Conservation (phyloP, 1,284 basidiomycete genomes). For the Irpex sp. region DNA sequence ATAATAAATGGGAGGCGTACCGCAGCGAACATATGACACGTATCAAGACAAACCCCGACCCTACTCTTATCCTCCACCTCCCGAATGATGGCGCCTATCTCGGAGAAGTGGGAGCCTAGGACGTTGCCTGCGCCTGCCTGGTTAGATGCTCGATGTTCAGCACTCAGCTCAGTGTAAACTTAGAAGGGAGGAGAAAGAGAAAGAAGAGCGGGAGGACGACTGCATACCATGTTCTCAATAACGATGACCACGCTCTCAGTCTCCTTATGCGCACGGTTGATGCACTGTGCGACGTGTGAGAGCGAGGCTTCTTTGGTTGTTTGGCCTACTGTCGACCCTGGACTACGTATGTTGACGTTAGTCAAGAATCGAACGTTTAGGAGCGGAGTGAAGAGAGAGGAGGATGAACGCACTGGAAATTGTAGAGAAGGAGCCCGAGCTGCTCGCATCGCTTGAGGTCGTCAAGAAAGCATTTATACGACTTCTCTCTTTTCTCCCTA, state of each 20-base stretch:
- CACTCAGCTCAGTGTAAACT: background rate
- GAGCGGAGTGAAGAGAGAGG: background rate
- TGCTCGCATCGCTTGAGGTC: conserved; percentile 80
- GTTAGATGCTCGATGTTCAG: background rate
- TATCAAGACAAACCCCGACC: conserved; percentile 84
- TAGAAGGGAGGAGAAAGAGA: background rate
- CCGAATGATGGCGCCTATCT: conserved; percentile 68
- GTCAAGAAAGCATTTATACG: conserved; percentile 80
- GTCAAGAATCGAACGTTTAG: too few relatives aligned
- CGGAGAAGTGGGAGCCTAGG: conserved; percentile 69
- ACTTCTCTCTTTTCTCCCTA: conserved; percentile 73
- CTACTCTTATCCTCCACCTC: conserved; percentile 73
- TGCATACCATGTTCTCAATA: conserved; percentile 79
- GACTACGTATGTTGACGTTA: conserved; percentile 47
- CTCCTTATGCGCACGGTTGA: conserved; percentile 75
- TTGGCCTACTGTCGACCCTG: conserved; percentile 76
- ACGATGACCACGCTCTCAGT: conserved; percentile 65
- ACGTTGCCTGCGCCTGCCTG: conserved; percentile 82
- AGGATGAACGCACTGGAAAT: conserved; percentile 70
- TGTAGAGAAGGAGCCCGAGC: conserved; percentile 74
- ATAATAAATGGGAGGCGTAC: conserved; percentile 33
- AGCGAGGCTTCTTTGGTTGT: conserved; percentile 62
- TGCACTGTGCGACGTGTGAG: conserved; percentile 63
- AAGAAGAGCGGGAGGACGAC: background rate
- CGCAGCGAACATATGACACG: conserved; percentile 83